Conservation (phyloP, 352 stramenopile species). For the Thalassiosira exigua region DNA sequence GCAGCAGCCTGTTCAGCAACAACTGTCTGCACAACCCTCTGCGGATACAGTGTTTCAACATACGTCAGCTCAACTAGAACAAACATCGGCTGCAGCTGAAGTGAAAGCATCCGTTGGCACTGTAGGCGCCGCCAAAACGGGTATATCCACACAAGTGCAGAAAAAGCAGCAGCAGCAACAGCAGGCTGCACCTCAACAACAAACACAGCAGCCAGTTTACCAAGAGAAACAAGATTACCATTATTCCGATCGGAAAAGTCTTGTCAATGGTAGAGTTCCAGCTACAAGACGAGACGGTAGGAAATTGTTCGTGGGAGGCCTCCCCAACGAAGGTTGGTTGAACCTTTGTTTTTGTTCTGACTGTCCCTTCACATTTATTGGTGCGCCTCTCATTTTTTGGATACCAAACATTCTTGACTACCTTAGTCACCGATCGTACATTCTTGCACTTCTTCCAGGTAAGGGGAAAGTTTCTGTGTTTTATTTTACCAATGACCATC, state of each 20-base stretch:
- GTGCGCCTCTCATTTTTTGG: too few relatives aligned
- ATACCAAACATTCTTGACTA: too few relatives aligned
- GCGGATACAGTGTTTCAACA: neutral
- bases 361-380: too few relatives aligned
- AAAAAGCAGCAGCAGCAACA: neutral
- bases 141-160: neutral
- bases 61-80: too few relatives aligned
- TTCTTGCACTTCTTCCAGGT: slow-evolving; percentile 79
- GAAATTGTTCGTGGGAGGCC: slow-evolving; percentile 78
- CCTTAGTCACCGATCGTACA: slow-evolving; percentile 61
- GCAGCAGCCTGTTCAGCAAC: slow-evolving; percentile 10
- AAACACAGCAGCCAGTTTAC: slow-evolving; percentile 15
- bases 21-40: neutral
- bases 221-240: slow-evolving; percentile 10
- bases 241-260: slow-evolving; percentile 20
- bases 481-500: too few relatives aligned
- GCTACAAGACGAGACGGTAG: slow-evolving; percentile 42
- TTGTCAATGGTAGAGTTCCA: slow-evolving; percentile 23
- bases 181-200: neutral
- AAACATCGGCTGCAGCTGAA: neutral
- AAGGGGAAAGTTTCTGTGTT: too few relatives aligned
- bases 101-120: neutral
- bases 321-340: slow-evolving; percentile 60
- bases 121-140: neutral
- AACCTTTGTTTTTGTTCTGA: too few relatives aligned